Base-by-base conservation (phyloP, 2,329 filamentous ascomycete species). In the Botryosphaeria dothidea region DNA sequence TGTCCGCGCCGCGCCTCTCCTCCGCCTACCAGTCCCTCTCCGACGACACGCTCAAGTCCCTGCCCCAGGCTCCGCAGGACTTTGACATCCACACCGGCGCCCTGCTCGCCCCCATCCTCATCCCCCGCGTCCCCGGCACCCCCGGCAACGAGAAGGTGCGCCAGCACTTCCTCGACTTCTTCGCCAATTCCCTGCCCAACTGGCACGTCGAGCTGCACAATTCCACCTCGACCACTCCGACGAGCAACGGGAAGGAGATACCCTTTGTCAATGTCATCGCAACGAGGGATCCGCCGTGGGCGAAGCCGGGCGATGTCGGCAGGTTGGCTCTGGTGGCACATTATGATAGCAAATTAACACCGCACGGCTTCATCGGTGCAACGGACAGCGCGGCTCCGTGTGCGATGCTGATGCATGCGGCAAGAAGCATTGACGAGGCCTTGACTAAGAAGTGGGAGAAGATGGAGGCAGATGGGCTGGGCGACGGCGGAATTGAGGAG, bases 321-420 rank as follows among this genome's bases (percentile, higher is more conserved):
- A 83, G 93, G 56, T 80, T 98, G 73, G 94, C 92, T 15, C 84
- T 99, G 63, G 95, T 94, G 6, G 95, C 95, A 45, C 95, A 99
- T 75, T 98, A 97, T 76, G 95, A 99, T 72, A 93, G 89, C 74
- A 91, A 96, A 78, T 84, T 90, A 65, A 83, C 82, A 27, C 94
- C 93, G 0, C 81, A 88, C 67, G 94, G 93, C 0, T 99, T 99
- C 75, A 91, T 99, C 66, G 95, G 95, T 0, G 95, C 94, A 0
- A 96, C 88, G 15, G 95, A 99, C 74, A 97, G 92, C 71, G 95
- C 95, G 1, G 95, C 92, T 19, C 93, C 95, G 9, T 98, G 94
- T 77, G 95, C 95, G 0, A 93, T 98, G 84, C 83, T 99, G 66
- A 85, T 99, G 86, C 92, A 97, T 75, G 88, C 90, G 13, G 92